Evolutionary conservation across 306 rosid species (phyloP), one percentile per base, ranked within the genome.

Genomic region (Hippophae gyantsensis): DNA sequence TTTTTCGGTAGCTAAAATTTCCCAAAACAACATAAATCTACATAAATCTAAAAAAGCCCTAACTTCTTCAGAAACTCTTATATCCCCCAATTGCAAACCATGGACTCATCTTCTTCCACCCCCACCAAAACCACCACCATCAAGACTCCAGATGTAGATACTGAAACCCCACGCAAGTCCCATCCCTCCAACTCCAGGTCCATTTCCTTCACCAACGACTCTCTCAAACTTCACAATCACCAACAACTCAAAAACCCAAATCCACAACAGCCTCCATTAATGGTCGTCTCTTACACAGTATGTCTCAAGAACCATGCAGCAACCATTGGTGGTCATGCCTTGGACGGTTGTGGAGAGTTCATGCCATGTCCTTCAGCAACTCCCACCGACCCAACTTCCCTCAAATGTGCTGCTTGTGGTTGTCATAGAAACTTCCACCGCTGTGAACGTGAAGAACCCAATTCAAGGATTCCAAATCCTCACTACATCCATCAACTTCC

Each of bases 351-450:
- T 54, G 95, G 97, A 0, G 97, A 87, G 81, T 90, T 90, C 80
- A 79, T 84, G 84, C 81, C 85, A 0, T 75, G 80, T 11, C 68
- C 89, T 7, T 14, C 78, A 46, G 60, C 78, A 68, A 54, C 60
- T 55, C 68, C 69, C 51, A 1, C 72, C 8, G 84, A 90, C 65
- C 94, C 97, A 6, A 79, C 90, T 43, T 84, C 89, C 0, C 78
- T 90, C 5, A 90, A 82, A 69, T 87, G 97, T 32, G 95, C 87
- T 7, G 97, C 97, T 4, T 90, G 97, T 42, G 94, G 95, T 13
- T 90, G 97, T 61, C 97, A 90, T 81, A 87, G 98, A 40, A 90
- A 87, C 60, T 90, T 85, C 78, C 98, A 90, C 87, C 96, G 98
- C 78, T 96, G 96, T 3, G 85, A 78, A 8, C 62, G 80, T 1